These are phyloP conservation scores for Hypoxylon crocopeplum DNA, from an alignment of 495 filamentous ascomycete genomes.

Conservation along the genomic window DNA sequence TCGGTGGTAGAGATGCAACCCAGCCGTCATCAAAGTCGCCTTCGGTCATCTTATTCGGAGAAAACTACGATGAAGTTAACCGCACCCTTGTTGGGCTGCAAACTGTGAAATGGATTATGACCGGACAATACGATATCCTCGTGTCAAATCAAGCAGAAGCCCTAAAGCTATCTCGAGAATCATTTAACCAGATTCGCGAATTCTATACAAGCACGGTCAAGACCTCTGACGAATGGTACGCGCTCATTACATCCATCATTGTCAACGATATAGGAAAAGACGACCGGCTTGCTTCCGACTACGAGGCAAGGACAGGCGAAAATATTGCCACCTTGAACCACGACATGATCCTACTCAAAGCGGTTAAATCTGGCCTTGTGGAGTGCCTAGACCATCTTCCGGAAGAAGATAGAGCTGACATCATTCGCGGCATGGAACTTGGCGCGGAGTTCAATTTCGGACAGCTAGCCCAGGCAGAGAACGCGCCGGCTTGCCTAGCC, in stretches of 20 bases:
- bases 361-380: conserved; percentile 40
- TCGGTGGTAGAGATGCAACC: conserved; percentile 12
- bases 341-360: conserved; percentile 45
- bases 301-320: conserved; percentile 36
- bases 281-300: conserved; percentile 37
- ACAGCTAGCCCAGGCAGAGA: conserved; percentile 51
- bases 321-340: conserved; percentile 40
- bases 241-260: conserved; percentile 46
- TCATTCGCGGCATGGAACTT: conserved; percentile 52
- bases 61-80: conserved; percentile 46
- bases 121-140: conserved; percentile 40
- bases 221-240: conserved; percentile 36
- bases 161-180: conserved; percentile 26
- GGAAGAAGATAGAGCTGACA: conserved; percentile 28
- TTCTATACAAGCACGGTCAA: conserved; percentile 14
- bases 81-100: conserved; percentile 45
- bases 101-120: conserved; percentile 45
- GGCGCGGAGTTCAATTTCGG: conserved; percentile 56
- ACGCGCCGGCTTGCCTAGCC: conserved; percentile 40
- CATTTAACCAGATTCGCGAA: conserved; percentile 28
- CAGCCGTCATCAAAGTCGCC: conserved; percentile 29
- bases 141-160: conserved; percentile 30
- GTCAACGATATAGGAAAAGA: conserved; percentile 53
- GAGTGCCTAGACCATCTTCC: conserved; percentile 36
- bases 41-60: conserved; percentile 35